Evolutionary conservation across 2,329 filamentous ascomycete species (phyloP).

Genomic region (Ophiostoma novo-ulmi): DNA sequence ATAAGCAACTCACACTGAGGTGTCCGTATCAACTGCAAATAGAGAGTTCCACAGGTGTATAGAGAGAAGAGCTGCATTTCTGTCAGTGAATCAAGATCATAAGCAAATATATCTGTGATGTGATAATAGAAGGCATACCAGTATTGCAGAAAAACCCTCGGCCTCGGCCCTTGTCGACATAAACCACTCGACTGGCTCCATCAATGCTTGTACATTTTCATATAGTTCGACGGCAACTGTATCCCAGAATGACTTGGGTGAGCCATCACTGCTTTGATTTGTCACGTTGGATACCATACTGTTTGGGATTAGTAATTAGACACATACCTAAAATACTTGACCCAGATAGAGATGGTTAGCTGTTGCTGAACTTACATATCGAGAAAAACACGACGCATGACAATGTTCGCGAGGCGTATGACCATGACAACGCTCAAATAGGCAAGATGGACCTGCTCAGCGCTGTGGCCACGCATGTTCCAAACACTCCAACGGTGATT

Average conservation of each 20-base stretch:
- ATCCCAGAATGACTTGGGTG: slow-evolving; percentile 10
- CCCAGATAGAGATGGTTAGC: not conserved
- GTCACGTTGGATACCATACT: slow-evolving; percentile 3
- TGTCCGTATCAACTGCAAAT: slow-evolving; percentile 18
- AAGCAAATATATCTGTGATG: not conserved
- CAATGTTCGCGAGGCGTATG: slow-evolving; percentile 34
- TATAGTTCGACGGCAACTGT: slow-evolving; percentile 16
- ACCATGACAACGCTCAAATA: slow-evolving; percentile 35
- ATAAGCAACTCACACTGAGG: slow-evolving; percentile 5
- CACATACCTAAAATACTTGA: not conserved
- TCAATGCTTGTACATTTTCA: slow-evolving; percentile 16
- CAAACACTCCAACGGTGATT: slow-evolving; percentile 34
- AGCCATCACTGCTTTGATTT: not conserved
- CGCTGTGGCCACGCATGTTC: slow-evolving; percentile 36
- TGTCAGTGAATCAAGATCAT: not conserved
- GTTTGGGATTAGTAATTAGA: not conserved
- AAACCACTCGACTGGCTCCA: slow-evolving; percentile 21
- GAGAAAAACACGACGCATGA: slow-evolving; percentile 28
- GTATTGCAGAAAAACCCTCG: slow-evolving; percentile 19
- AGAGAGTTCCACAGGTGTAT: slow-evolving; percentile 17
- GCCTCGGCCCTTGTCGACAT: slow-evolving; percentile 20
- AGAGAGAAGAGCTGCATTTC: slow-evolving; percentile 16
- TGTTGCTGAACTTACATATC: not conserved
- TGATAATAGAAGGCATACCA: not conserved
- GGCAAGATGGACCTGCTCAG: slow-evolving; percentile 34